Evolutionary conservation across 2,329 filamentous ascomycete genomes (phyloP), one percentile per base, ranked within the genome.

Genomic region (Penicillium verrucosum): DNA sequence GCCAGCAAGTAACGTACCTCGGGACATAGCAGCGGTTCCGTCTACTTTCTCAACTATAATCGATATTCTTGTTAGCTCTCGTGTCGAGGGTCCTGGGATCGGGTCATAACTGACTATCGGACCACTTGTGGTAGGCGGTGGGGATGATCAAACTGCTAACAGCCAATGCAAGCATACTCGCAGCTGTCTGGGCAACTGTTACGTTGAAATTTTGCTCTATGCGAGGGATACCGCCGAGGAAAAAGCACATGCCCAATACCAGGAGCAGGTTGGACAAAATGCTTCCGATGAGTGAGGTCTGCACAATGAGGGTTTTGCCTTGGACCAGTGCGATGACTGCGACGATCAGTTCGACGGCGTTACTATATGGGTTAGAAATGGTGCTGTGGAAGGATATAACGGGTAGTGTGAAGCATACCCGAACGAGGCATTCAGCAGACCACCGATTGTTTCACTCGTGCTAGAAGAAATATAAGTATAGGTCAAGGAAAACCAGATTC

Each of bases 161-260:
- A 14, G 89, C 87, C 21, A 96, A 80, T 12, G 90, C 87, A 21
- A 96, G 82, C 51, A 96, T 77, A 68, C 88, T 91, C 14, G 92
- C 87, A 4, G 92, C 90, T 0, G 92, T 96, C 73, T 96, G 92
- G 0, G 92, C 92, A 7, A 97, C 92, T 0, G 90, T 93, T 34
- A 89, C 85, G 78, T 97, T 96, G 82, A 97, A 97, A 73, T 85
- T 87, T 72, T 97, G 93, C 71, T 95, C 89, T 29, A 83, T 70
- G 29, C 92, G 85, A 57, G 89, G 87, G 64, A 95, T 73, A 4
- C 91, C 91, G 48, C 90, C 92, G 59, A 90, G 88, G 78, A 96
- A 94, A 80, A 95, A 97, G 71, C 88, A 94, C 85, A 92, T 95
- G 54, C 91, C 92, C 80, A 96, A 79, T 50, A 96, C 90, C 14